phyloP scores from a whole-genome alignment of 2,329 filamentous ascomycete genomes.

The Chaetomiaceae sp. region DNA sequence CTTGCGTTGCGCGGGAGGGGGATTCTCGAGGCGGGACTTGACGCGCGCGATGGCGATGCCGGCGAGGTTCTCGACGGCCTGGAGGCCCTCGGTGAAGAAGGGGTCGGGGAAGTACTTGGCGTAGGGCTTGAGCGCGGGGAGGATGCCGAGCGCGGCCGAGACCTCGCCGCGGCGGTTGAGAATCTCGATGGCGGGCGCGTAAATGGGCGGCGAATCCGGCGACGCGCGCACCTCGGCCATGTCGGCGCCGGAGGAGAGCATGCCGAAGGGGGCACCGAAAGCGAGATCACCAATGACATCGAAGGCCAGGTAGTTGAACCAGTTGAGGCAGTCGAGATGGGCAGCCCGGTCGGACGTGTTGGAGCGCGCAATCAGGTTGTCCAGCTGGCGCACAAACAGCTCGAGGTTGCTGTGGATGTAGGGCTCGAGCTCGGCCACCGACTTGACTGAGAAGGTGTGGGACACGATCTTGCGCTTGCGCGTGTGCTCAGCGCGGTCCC shows the following conservation, averaged over 20 bases:
- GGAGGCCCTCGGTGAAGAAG: slow-evolving; percentile 71
- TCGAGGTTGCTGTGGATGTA: slow-evolving; percentile 80
- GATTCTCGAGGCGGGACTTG: slow-evolving; percentile 64
- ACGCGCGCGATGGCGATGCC: slow-evolving; percentile 86
- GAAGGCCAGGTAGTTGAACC: slow-evolving; percentile 67
- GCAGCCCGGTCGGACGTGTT: slow-evolving; percentile 49
- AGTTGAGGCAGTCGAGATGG: slow-evolving; percentile 67
- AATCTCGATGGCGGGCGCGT: slow-evolving; percentile 78
- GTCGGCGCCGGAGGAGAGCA: slow-evolving; percentile 72
- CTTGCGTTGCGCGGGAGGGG: slow-evolving; percentile 61
- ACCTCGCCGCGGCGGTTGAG: slow-evolving; percentile 85
- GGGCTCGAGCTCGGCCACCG: slow-evolving; percentile 77
- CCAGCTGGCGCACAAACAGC: slow-evolving; percentile 68
- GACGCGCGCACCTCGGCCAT: slow-evolving; percentile 66
- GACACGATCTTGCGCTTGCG: slow-evolving; percentile 86
- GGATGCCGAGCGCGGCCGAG: slow-evolving; percentile 70
- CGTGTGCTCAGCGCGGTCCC: slow-evolving; percentile 74
- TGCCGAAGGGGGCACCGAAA: slow-evolving; percentile 75
- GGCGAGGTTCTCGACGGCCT: slow-evolving; percentile 73
- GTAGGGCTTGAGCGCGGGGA: slow-evolving; percentile 70
- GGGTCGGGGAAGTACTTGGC: slow-evolving; percentile 76
- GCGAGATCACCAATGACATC: slow-evolving; percentile 54
- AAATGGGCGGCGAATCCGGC: slow-evolving; percentile 57
- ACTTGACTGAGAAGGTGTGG: slow-evolving; percentile 81
- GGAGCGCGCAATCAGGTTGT: slow-evolving; percentile 49